Evolutionary conservation across 2,329 filamentous ascomycete species (phyloP), one percentile per base, ranked within the genome.

Genomic region (Ophiocordyceps australis): DNA sequence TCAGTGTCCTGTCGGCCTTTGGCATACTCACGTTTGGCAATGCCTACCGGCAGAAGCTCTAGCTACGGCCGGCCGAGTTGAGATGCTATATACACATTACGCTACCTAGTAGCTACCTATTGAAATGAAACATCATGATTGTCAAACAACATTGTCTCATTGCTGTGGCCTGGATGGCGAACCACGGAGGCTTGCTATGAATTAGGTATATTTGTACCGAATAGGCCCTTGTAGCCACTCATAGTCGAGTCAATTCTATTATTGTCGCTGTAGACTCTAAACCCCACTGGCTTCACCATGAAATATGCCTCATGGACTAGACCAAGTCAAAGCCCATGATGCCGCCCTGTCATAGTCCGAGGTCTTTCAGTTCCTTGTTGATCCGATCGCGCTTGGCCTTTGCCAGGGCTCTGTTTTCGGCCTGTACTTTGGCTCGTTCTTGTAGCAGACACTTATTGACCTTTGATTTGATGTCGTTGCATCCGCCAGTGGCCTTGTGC

Each of bases 401-500:
- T 66, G 34, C 81, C 64, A 37, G 60, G 48, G 46, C 79, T 65
- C 40, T 70, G 47, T 98, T 95, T 39, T 61, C 57, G 36, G 67
- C 69, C 27, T 85, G 85, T 29, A 75, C 72, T 49, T 83, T 80
- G 26, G 74, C 55, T 42, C 89, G 69, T 50, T 93, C 81, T 20
- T 65, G 72, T 35, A 79, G 71, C 27, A 98, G 64, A 46, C 89
- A 98, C 43, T 70, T 65, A 53, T 80, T 89, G 39, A 98, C 79
- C 30, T 81, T 61, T 22, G 70, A 62, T 52, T 98, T 98, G 34
- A 77, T 67, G 21, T 74, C 66, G 50, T 82, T 95, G 66, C 89
- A 98, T 60, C 78, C 81, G 29, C 89, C 89, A 33, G 81, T 57
- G 2, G 80, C 74, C 54, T 93, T 94, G 69, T 79, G 85, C 30